Percentiles rank a stretch among this genome's conserved stretches.
Conservation (phyloP, 2,329 filamentous ascomycete genomes). For the Pyricularia sp. region DNA sequence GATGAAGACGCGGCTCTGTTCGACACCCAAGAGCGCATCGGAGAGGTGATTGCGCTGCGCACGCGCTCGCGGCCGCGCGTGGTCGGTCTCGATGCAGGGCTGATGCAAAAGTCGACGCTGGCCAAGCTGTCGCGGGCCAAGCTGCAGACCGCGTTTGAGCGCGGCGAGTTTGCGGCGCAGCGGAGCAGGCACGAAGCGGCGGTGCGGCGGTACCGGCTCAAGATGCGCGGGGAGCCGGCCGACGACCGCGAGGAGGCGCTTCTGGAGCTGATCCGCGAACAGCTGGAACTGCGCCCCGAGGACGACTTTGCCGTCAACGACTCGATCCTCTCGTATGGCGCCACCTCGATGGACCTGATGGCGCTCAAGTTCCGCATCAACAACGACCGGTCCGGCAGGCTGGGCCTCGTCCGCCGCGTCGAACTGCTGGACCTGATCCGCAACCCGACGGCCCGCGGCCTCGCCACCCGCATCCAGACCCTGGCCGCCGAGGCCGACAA, state of each 20-base stretch:
- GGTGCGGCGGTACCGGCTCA: conserved; percentile 3
- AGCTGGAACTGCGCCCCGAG: conserved; percentile 8
- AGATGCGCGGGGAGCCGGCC: conserved; percentile 11
- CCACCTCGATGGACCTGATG: conserved; percentile 30
- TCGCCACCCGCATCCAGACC: conserved; percentile 17
- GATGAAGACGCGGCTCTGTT: conserved; percentile 15
- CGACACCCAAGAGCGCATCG: conserved; percentile 15
- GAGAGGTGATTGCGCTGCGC: conserved; percentile 11
- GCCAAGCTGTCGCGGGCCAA: conserved; percentile 31
- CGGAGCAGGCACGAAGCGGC: conserved; percentile 6
- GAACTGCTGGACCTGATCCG: conserved; percentile 25
- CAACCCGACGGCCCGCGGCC: conserved; percentile 18
- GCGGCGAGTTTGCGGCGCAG: conserved; percentile 16
- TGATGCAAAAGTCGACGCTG: conserved; percentile 25
- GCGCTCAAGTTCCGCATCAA: conserved; percentile 25
- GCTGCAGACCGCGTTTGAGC: conserved; percentile 22
- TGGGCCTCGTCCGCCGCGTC: conserved; percentile 19
- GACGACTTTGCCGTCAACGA: conserved; percentile 12
- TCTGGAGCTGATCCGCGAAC: conserved; percentile 11
- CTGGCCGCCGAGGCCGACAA: conserved; percentile 3
- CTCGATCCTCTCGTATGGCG: neutral
- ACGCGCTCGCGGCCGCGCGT: conserved; percentile 15
- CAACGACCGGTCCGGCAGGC: conserved; percentile 7
- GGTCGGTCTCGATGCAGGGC: conserved; percentile 15
- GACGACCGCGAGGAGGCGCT: conserved; percentile 12